Evolutionary conservation across 371 early-diverging fungal species (phyloP).

Genomic region (Syncephalastrum contaminatum): DNA sequence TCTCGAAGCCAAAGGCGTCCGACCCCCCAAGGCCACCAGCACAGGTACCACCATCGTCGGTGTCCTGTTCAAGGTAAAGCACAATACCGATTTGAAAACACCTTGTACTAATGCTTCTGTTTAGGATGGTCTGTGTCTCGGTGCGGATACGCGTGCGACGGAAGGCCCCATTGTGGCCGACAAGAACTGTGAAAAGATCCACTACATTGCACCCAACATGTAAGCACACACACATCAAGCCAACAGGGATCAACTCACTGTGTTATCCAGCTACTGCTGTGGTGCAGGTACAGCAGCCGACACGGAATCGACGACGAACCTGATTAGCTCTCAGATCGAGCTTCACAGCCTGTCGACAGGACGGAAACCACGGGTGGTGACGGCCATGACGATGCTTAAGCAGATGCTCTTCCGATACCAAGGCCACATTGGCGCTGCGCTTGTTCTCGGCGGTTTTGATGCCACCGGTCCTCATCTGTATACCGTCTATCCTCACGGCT

Average conservation of each 20-base stretch:
- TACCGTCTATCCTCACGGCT: slow-evolving; percentile 97
- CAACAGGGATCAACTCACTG: neutral
- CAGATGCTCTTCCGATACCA: slow-evolving; percentile 95
- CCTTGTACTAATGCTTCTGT: neutral
- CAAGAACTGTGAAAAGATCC: slow-evolving; percentile 99
- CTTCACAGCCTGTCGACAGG: slow-evolving; percentile 91
- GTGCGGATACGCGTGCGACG: slow-evolving; percentile 99
- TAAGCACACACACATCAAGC: slow-evolving; percentile 11
- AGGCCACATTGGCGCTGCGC: slow-evolving; percentile 97
- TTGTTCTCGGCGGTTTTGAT: slow-evolving; percentile 98
- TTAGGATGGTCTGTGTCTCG: slow-evolving; percentile 95
- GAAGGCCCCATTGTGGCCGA: slow-evolving; percentile 98
- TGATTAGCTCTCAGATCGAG: slow-evolving; percentile 93
- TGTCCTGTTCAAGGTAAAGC: slow-evolving; percentile 79
- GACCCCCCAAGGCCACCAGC: slow-evolving; percentile 87
- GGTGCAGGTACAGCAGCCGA: slow-evolving; percentile 99
- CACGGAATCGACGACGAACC: slow-evolving; percentile 93
- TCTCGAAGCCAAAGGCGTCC: slow-evolving; percentile 76
- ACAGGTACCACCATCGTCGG: slow-evolving; percentile 99
- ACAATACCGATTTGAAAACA: neutral
- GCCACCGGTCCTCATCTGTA: slow-evolving; percentile 91
- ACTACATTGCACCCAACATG: slow-evolving; percentile 98
- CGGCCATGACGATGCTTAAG: slow-evolving; percentile 96
- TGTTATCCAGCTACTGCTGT: slow-evolving; percentile 80
- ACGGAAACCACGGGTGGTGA: slow-evolving; percentile 85